These are phyloP conservation scores for Penicillium maclennaniae DNA, from an alignment of 495 filamentous ascomycete species.

Conservation along the genomic window DNA sequence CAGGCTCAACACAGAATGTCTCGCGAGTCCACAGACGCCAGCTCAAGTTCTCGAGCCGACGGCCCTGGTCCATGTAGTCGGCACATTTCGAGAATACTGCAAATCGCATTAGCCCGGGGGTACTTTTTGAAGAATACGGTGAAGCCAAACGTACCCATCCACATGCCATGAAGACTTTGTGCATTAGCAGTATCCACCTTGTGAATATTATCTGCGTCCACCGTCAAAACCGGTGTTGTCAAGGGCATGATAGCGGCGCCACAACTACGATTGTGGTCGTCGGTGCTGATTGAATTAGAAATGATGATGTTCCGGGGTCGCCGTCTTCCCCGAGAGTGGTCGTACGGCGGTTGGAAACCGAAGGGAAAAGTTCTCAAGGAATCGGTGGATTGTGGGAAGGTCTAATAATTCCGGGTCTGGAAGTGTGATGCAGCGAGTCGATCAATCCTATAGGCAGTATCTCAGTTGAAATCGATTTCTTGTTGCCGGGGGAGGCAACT, in stretches of 20 bases:
- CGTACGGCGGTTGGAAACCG: constrained; percentile 44
- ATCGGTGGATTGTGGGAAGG: constrained; percentile 9
- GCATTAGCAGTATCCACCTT: constrained; percentile 90
- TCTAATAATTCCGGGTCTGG: constrained; percentile 15
- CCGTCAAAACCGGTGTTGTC: constrained; percentile 70
- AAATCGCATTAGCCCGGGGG: constrained; percentile 9
- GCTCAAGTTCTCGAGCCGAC: constrained; percentile 88
- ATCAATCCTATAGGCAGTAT: constrained; percentile 16
- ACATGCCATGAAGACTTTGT: constrained; percentile 94
- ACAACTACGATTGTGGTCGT: constrained; percentile 11
- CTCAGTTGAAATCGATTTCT: constrained; percentile 13
- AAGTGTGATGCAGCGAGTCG: constrained; percentile 17
- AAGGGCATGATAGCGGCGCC: constrained; percentile 54
- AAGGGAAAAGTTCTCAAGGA: constrained; percentile 21
- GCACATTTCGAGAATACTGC: constrained; percentile 93
- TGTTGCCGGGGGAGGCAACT: constrained; percentile 4
- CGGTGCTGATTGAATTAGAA: neutral
- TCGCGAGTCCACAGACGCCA: constrained; percentile 97
- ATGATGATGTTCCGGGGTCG: constrained; percentile 44
- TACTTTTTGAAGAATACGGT: neutral
- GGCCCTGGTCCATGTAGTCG: constrained; percentile 89
- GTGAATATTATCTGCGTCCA: constrained; percentile 82
- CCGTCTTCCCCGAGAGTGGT: constrained; percentile 51
- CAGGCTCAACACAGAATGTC: constrained; percentile 88
- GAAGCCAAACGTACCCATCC: constrained; percentile 73